Percentiles rank a stretch among this genome's conserved stretches.
Conservation (phyloP, 148 eudicot species). For the Amaranthus palmeri region DNA sequence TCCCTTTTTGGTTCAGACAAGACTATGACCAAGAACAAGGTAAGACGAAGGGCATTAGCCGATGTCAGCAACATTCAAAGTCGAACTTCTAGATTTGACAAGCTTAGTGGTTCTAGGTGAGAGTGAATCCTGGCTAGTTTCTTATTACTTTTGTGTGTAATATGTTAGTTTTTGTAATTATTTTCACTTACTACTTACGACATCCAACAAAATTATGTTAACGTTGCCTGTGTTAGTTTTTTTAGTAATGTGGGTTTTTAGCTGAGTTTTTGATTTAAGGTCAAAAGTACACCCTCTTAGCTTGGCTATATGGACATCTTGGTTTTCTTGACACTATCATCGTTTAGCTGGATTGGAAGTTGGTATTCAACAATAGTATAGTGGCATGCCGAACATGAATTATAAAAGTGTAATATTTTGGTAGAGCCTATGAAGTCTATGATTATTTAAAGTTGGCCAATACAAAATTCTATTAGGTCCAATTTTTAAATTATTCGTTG, state of each 20-base stretch:
- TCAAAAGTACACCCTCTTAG: not conserved
- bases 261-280: not conserved
- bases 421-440: not conserved
- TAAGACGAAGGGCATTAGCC: constrained; percentile 58
- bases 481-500: not conserved
- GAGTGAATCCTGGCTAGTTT: constrained; percentile 21
- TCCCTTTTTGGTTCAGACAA: constrained; percentile 23
- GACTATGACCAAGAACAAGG: constrained; percentile 26
- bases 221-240: not conserved
- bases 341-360: not conserved
- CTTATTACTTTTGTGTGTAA: not conserved
- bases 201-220: not conserved
- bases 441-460: not conserved
- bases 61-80: constrained; percentile 65
- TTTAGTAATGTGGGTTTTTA: not conserved
- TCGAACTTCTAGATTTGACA: constrained; percentile 27
- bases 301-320: not conserved
- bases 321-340: not conserved
- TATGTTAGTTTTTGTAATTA: not conserved
- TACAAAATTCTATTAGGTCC: not conserved
- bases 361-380: not conserved
- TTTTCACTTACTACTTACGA: not conserved
- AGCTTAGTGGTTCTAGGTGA: constrained; percentile 32
- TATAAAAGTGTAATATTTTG: not conserved
- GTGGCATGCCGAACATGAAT: not conserved